phyloP scores from a whole-genome alignment of 2,329 filamentous ascomycete genomes.

The Trichoderma sp. region DNA sequence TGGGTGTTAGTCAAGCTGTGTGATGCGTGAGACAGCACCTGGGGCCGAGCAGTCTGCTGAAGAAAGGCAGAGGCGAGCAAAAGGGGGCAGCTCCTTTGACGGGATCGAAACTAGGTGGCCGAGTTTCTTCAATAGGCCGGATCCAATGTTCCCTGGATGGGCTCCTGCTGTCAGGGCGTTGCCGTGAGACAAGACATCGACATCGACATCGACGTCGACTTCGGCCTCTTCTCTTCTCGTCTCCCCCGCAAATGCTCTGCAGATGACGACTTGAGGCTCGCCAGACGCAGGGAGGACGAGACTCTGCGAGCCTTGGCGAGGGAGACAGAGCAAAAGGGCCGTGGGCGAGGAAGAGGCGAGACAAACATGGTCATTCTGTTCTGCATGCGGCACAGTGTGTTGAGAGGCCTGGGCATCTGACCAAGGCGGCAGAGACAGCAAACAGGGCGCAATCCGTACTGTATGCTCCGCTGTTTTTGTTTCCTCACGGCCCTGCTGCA shows the following conservation, averaged over 20 bases:
- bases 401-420: not conserved
- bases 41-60: conserved; percentile 6
- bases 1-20: not conserved
- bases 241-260: conserved; percentile 19
- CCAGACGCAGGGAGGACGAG: not conserved
- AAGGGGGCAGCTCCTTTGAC: not conserved
- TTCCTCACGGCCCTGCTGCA: conserved; percentile 22
- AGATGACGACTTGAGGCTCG: conserved; percentile 12
- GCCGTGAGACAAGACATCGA: conserved; percentile 17
- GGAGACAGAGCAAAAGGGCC: conserved; percentile 11
- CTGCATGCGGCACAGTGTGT: conserved; percentile 15
- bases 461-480: conserved; percentile 21
- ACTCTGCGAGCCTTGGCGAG: conserved; percentile 13
- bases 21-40: conserved; percentile 2
- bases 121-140: not conserved
- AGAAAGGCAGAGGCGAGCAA: not conserved
- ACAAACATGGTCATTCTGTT: not conserved
- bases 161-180: conserved; percentile 11
- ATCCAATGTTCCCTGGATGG: conserved; percentile 2
- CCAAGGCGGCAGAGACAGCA: not conserved
- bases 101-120: not conserved
- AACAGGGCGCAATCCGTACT: not conserved
- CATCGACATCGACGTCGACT: not conserved
- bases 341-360: not conserved
- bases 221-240: not conserved